Evolutionary conservation across 2,329 filamentous ascomycete genomes (phyloP).

Genomic region (Fusarium staphyleae): DNA sequence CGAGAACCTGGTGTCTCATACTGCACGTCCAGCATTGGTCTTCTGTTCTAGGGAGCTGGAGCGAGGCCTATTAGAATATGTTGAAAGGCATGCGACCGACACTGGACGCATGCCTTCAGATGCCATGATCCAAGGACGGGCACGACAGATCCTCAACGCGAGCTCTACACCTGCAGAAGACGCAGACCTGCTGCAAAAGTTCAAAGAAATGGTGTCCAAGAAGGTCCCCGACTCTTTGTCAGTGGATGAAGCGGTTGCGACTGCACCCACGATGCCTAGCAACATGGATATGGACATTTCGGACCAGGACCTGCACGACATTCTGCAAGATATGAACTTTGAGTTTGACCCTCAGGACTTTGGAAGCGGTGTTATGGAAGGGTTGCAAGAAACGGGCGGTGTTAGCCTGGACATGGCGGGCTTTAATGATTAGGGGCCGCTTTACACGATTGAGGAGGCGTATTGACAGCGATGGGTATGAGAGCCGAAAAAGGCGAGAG

Average conservation of each 20-base stretch:
- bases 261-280: constrained; percentile 32
- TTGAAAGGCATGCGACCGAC: constrained; percentile 49
- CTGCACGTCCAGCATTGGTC: constrained; percentile 56
- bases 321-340: constrained; percentile 55
- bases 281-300: constrained; percentile 49
- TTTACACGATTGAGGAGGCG: constrained; percentile 36
- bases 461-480: constrained; percentile 10
- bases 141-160: constrained; percentile 56
- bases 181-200: constrained; percentile 58
- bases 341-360: constrained; percentile 47
- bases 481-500: constrained; percentile 2
- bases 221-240: constrained; percentile 36
- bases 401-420: constrained; percentile 39
- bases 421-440: constrained; percentile 36
- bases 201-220: constrained; percentile 55
- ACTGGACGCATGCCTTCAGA: constrained; percentile 57
- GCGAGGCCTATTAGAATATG: constrained; percentile 58
- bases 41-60: constrained; percentile 68
- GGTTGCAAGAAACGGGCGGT: constrained; percentile 42
- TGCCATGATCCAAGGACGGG: constrained; percentile 54
- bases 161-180: constrained; percentile 63
- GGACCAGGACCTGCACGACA: constrained; percentile 49
- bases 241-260: constrained; percentile 4
- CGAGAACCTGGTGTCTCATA: constrained; percentile 52
- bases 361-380: constrained; percentile 37